phyloP scores from a whole-genome alignment of 1,284 basidiomycete species.

The Irpex rosettiformis region DNA sequence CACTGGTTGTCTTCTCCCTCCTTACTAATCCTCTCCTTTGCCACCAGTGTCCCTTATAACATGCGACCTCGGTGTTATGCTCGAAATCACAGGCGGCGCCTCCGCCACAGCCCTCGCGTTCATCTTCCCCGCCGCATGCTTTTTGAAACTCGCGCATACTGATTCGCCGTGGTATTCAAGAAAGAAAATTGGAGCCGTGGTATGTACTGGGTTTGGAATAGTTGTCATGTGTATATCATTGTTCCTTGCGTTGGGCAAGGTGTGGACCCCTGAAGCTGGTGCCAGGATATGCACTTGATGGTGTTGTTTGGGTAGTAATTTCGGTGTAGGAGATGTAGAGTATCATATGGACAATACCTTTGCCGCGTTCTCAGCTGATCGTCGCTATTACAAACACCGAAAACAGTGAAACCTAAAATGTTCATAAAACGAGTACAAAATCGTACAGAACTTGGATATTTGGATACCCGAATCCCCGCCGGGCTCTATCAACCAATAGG shows the following conservation, averaged over 20 bases:
- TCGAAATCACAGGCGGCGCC: conserved; percentile 95
- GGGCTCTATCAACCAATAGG: neutral
- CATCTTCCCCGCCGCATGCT: conserved; percentile 90
- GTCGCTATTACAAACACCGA: too few species aligned
- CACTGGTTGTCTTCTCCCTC: neutral
- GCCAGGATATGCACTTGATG: conserved; percentile 60
- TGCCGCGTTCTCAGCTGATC: too few species aligned
- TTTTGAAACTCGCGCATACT: conserved; percentile 68
- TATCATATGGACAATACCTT: too few species aligned
- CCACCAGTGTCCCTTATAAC: conserved; percentile 84
- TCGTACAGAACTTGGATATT: too few species aligned
- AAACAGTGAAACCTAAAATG: too few species aligned
- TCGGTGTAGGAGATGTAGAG: too few species aligned
- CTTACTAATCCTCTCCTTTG: neutral
- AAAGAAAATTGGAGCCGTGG: conserved; percentile 70
- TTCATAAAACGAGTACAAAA: too few species aligned
- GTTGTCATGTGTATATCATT: conserved; percentile 80
- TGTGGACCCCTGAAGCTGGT: conserved; percentile 68
- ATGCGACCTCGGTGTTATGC: conserved; percentile 95
- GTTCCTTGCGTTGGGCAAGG: conserved; percentile 70
- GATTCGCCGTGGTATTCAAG: conserved; percentile 62
- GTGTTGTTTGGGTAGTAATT: too few species aligned
- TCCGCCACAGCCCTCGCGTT: conserved; percentile 94
- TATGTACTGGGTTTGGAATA: conserved; percentile 73
- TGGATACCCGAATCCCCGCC: too few species aligned